Conservation (phyloP, 2,329 filamentous ascomycete species). For the Sclerotinia subarctica region DNA sequence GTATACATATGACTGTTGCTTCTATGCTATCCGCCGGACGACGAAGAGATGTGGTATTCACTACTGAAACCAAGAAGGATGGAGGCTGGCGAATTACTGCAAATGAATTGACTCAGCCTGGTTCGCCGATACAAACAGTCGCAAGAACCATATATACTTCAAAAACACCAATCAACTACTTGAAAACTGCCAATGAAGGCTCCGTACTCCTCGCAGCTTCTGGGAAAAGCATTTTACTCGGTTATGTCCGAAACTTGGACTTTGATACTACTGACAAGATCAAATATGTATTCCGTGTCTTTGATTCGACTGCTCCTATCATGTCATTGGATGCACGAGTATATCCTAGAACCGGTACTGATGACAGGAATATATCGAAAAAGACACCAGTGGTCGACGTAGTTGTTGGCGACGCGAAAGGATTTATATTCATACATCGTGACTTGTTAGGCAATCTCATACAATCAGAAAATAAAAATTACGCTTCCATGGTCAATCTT, state of each 20-base stretch:
- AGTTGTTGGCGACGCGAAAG: conserved; percentile 71
- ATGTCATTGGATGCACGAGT: conserved; percentile 63
- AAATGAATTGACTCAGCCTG: conserved; percentile 37
- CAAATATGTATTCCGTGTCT: conserved; percentile 55
- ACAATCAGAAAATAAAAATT: conserved; percentile 42
- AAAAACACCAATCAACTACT: conserved; percentile 44
- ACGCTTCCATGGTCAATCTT: conserved; percentile 38
- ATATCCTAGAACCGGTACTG: conserved; percentile 31
- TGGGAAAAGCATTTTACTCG: conserved; percentile 57
- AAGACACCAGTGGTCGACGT: conserved; percentile 59
- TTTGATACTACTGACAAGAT: conserved; percentile 43
- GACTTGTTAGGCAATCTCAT: conserved; percentile 60
- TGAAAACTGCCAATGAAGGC: conserved; percentile 53
- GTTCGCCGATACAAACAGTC: conserved; percentile 34
- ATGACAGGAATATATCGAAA: conserved; percentile 35
- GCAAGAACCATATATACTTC: conserved; percentile 44
- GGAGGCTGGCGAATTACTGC: conserved; percentile 38
- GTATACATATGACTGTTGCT: conserved; percentile 39
- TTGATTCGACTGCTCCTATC: conserved; percentile 61
- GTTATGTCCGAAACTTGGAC: conserved; percentile 44
- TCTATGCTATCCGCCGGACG: conserved; percentile 38
- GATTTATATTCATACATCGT: conserved; percentile 77
- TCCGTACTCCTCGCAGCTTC: conserved; percentile 56
- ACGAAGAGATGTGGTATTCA: conserved; percentile 39
- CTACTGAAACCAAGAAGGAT: conserved; percentile 36